Conservation (phyloP, 208 protist species). For the Hexamita inflata region DNA sequence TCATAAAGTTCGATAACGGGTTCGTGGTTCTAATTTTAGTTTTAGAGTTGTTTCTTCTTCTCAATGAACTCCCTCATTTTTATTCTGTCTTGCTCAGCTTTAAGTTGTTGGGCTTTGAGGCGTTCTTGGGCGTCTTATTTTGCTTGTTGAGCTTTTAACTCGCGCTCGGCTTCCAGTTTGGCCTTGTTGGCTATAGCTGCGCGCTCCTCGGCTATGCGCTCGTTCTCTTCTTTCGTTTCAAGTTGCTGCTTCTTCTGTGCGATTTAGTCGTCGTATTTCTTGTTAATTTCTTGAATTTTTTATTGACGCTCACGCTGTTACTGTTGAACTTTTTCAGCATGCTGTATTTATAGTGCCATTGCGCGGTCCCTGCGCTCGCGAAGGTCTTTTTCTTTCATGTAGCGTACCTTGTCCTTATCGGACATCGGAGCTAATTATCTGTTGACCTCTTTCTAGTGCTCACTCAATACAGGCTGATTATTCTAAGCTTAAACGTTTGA, state of each 20-base stretch:
- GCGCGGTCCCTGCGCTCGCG: not conserved
- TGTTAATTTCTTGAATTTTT: not conserved
- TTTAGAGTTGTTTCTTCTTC: not conserved
- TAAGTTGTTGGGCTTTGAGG: not conserved
- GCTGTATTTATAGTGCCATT: too few relatives aligned
- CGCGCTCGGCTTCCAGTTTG: not conserved
- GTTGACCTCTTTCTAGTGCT: slow-evolving; percentile 4
- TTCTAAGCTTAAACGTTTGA: not conserved
- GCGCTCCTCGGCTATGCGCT: not conserved
- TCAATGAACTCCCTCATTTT: too few relatives aligned
- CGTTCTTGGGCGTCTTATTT: not conserved
- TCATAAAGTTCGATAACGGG: not conserved
- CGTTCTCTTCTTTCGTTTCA: not conserved
- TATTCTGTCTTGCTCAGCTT: too few relatives aligned
- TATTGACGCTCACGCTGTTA: not conserved
- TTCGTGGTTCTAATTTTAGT: not conserved
- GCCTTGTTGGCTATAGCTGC: not conserved
- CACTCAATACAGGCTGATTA: not conserved
- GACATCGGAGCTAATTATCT: not conserved
- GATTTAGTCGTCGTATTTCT: not conserved
- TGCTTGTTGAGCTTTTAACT: not conserved
- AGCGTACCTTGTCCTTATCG: not conserved
- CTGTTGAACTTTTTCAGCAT: not conserved
- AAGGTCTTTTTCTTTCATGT: not conserved
- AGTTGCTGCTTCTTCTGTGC: not conserved